phyloP scores from a whole-genome alignment of 2,329 filamentous ascomycete species.

The Stagonosporopsis vannaccii region DNA sequence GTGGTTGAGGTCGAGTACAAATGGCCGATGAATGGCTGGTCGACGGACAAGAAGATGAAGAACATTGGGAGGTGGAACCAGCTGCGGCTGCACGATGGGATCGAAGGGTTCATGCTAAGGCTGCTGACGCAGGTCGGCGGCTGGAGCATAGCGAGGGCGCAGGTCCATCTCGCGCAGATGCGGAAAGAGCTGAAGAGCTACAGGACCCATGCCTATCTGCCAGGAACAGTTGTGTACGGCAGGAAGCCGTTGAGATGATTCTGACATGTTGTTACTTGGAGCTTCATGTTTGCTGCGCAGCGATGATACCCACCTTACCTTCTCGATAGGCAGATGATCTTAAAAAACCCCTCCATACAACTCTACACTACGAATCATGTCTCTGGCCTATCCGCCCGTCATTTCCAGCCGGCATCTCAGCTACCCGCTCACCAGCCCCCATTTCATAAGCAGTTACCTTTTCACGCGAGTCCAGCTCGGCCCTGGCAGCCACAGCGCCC shows the following conservation, averaged over 20 bases:
- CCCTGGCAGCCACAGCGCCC: background rate
- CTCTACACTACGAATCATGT: background rate
- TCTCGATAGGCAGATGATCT: background rate
- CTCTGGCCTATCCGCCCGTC: background rate
- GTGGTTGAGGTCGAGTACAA: conserved; percentile 42
- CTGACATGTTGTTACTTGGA: no score
- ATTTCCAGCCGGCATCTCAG: conserved; percentile 1
- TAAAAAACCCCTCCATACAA: no score
- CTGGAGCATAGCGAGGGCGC: conserved; percentile 45
- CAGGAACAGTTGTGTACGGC: conserved; percentile 48
- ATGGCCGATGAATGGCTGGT: conserved; percentile 50
- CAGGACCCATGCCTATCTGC: conserved; percentile 46
- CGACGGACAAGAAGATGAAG: conserved; percentile 40
- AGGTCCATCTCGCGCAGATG: conserved; percentile 49
- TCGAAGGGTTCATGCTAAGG: conserved; percentile 49
- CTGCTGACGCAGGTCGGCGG: conserved; percentile 47
- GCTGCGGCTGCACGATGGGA: conserved; percentile 45
- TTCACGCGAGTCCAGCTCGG: background rate
- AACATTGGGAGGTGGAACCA: conserved; percentile 50
- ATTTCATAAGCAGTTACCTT: background rate
- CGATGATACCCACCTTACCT: conserved; percentile 14
- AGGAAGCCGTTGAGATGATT: conserved; percentile 36
- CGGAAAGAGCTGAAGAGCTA: conserved; percentile 43
- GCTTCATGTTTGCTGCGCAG: background rate
- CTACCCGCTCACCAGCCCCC: background rate